phyloP scores from a whole-genome alignment of 2,329 filamentous ascomycete genomes.

The Botrytis squamosa region DNA sequence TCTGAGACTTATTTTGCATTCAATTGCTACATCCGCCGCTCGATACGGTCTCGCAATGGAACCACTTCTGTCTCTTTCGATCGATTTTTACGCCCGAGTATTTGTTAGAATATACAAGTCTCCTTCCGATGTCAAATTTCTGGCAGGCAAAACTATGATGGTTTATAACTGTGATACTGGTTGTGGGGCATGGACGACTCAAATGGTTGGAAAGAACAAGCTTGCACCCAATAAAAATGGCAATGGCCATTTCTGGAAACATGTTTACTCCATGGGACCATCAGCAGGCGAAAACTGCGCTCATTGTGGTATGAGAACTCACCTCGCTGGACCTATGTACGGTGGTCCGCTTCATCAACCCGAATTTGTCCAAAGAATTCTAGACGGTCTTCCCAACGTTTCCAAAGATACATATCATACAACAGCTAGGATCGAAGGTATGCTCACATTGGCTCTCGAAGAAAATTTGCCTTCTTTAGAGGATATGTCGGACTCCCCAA shows the following conservation, averaged over 20 bases:
- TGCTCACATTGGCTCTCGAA: slow-evolving; percentile 85
- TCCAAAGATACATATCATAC: slow-evolving; percentile 75
- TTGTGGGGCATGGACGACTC: slow-evolving; percentile 88
- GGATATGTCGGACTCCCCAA: slow-evolving; percentile 30
- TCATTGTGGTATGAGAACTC: slow-evolving; percentile 84
- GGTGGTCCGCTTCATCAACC: slow-evolving; percentile 83
- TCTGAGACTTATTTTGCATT: slow-evolving; percentile 79
- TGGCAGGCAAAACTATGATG: slow-evolving; percentile 87
- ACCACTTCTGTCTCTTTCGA: slow-evolving; percentile 86
- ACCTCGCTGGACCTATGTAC: slow-evolving; percentile 93
- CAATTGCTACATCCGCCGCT: slow-evolving; percentile 75
- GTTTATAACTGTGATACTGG: slow-evolving; percentile 88
- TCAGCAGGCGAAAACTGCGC: slow-evolving; percentile 65
- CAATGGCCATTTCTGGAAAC: slow-evolving; percentile 70
- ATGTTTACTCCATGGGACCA: slow-evolving; percentile 71
- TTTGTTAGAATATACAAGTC: slow-evolving; percentile 82
- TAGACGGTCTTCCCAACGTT: slow-evolving; percentile 67
- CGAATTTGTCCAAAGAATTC: slow-evolving; percentile 75
- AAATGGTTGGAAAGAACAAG: slow-evolving; percentile 71
- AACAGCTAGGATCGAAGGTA: slow-evolving; percentile 77
- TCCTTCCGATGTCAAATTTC: slow-evolving; percentile 83
- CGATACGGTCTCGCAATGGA: slow-evolving; percentile 87
- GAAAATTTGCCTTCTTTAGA: slow-evolving; percentile 48
- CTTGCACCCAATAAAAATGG: slow-evolving; percentile 68
- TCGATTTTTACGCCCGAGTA: slow-evolving; percentile 90